Conservation (phyloP, 768 basidiomycete genomes). For the Agaricus subrufescens region DNA sequence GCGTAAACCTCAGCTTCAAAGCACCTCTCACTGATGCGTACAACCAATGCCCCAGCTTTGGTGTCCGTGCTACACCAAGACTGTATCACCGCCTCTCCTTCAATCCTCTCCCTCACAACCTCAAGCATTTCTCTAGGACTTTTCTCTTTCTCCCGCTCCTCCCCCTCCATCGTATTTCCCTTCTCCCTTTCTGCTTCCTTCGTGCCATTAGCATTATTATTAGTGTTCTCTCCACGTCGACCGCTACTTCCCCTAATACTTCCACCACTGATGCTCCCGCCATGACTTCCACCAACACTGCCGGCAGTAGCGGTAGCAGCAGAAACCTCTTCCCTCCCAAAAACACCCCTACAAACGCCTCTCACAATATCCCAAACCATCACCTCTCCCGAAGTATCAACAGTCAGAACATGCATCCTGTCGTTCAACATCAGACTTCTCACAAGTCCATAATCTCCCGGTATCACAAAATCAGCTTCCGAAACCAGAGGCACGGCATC, state of each 20-base stretch:
- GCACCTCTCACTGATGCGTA: slow-evolving; percentile 82
- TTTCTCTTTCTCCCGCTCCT: slow-evolving; percentile 35
- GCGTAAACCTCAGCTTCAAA: slow-evolving; percentile 96
- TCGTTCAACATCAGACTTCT: slow-evolving; percentile 83
- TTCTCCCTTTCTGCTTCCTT: not conserved
- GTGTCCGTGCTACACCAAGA: slow-evolving; percentile 90
- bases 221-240: too few species aligned
- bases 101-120: slow-evolving; percentile 84
- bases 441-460: slow-evolving; percentile 78
- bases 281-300: slow-evolving; percentile 43
- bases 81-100: slow-evolving; percentile 85
- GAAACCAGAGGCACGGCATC: slow-evolving; percentile 60
- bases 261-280: slow-evolving; percentile 21
- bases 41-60: slow-evolving; percentile 79
- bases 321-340: slow-evolving; percentile 59
- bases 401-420: slow-evolving; percentile 83
- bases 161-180: slow-evolving; percentile 17
- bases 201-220: not conserved
- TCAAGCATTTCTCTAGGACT: slow-evolving; percentile 85
- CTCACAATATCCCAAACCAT: slow-evolving; percentile 91
- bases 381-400: slow-evolving; percentile 85
- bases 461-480: slow-evolving; percentile 65
- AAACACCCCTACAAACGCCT: slow-evolving; percentile 71
- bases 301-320: slow-evolving; percentile 23
- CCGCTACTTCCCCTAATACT: not conserved